Conservation (phyloP, 495 filamentous ascomycete species). For the Opeltia flavorubescens region DNA sequence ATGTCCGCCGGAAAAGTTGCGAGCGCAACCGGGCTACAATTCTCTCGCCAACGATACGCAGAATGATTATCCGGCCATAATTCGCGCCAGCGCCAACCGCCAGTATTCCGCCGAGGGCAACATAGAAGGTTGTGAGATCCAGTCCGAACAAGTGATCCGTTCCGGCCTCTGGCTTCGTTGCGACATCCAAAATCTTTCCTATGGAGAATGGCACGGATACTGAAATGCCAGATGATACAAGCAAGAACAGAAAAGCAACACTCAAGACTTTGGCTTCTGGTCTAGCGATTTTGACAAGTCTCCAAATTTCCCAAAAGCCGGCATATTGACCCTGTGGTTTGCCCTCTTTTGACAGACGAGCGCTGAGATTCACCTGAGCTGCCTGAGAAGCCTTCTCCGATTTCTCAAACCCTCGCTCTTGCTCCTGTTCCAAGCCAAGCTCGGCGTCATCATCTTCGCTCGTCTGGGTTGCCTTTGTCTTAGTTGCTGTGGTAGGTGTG, state of each 20-base stretch:
- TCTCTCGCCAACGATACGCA: slow-evolving; percentile 89
- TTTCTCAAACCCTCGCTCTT: slow-evolving; percentile 44
- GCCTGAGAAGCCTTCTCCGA: slow-evolving; percentile 75
- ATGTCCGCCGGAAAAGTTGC: slow-evolving; percentile 78
- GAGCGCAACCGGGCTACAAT: slow-evolving; percentile 83
- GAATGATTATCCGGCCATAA: slow-evolving; percentile 83
- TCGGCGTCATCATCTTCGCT: not conserved
- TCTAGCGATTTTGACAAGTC: slow-evolving; percentile 75
- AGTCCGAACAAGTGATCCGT: slow-evolving; percentile 51
- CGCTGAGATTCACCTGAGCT: slow-evolving; percentile 79
- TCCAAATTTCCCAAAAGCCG: slow-evolving; percentile 64
- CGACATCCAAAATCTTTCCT: slow-evolving; percentile 83
- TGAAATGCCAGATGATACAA: slow-evolving; percentile 77
- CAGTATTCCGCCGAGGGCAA: slow-evolving; percentile 54
- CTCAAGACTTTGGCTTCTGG: slow-evolving; percentile 70
- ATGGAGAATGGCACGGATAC: slow-evolving; percentile 95
- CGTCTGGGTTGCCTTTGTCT: not conserved
- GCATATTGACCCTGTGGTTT: slow-evolving; percentile 45
- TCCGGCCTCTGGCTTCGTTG: slow-evolving; percentile 35
- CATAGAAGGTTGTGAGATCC: slow-evolving; percentile 62
- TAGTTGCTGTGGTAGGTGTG: not conserved
- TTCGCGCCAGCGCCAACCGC: slow-evolving; percentile 69
- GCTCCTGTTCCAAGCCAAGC: slow-evolving; percentile 16
- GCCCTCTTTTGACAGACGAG: slow-evolving; percentile 70
- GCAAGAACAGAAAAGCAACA: slow-evolving; percentile 65